Evolutionary conservation across 2,329 filamentous ascomycete genomes (phyloP).

Genomic region (Ascochyta viciae-villosae): DNA sequence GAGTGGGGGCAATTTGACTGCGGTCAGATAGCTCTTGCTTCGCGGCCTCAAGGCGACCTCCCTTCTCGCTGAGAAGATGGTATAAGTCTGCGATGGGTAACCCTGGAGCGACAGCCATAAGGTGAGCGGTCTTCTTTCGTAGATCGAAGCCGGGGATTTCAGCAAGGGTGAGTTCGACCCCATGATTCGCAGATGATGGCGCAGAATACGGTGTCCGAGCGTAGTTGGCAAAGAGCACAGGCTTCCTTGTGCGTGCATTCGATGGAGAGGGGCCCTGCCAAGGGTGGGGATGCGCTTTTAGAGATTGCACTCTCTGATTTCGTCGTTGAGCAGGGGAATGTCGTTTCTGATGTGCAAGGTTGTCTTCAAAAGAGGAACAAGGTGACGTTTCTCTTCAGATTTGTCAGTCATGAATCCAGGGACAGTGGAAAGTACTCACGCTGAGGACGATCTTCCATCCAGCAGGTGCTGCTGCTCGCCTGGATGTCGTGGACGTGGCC

Average conservation of each 20-base stretch:
- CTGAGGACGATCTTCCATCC: neutral
- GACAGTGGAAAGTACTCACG: neutral
- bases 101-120: conserved; percentile 27
- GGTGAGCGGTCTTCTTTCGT: conserved; percentile 24
- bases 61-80: conserved; percentile 22
- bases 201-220: neutral
- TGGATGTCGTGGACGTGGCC: neutral
- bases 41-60: conserved; percentile 12
- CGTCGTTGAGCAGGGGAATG: neutral
- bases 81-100: conserved; percentile 25
- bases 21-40: conserved; percentile 2
- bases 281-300: too few species aligned
- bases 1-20: neutral
- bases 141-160: conserved; percentile 23
- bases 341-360: neutral
- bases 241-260: neutral
- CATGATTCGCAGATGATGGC: neutral
- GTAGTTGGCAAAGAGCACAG: neutral
- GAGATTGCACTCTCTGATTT: neutral
- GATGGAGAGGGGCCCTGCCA: too few species aligned
- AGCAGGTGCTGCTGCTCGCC: neutral
- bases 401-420: neutral
- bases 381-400: neutral
- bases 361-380: neutral
- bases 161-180: conserved; percentile 10